Evolutionary conservation across 2,329 filamentous ascomycete genomes (phyloP), one percentile per base, ranked within the genome.

Genomic region (Mycogone perniciosa): DNA sequence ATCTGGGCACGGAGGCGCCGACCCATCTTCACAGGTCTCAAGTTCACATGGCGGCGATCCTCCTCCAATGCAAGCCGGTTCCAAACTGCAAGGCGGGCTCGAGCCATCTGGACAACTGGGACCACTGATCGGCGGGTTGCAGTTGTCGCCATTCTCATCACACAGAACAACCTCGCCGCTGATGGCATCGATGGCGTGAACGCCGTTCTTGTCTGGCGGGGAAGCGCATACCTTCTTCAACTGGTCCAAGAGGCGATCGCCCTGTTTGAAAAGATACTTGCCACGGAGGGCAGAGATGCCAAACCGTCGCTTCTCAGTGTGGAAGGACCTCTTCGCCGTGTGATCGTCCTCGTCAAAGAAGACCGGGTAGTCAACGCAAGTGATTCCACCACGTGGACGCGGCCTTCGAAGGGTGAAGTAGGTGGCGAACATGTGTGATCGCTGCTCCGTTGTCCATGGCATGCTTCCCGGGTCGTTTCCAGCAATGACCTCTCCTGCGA

Each of bases 371-470:
- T 44, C 26, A n/a, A 31, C 31, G 42, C 42, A 44, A 26, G 42
- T 44, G 31, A 44, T 44, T 31, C 42, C 42, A 10, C 42, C 42
- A 26, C 11, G 10, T 11, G 42, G 42, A 8, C 26, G 29, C 9
- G 27, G 30, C 31, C 42, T 8, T 13, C 42, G 27, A 7, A 44
- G 31, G n/a, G 42, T 44, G 6, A 44, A 44, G 42, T 44, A 44
- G 6, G 42, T 27, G 31, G 42, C 27, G n/a, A 44, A 44, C 42
- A 44, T 44, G 42, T 34, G 42, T 26, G 42, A 26, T 13, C 42
- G 27, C 42, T 44, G 42, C 11, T 44, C 42, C 27, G 42, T 44
- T 7, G 42, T 44, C 42, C 42, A 44, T 11, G 42, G 42, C 42
- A 44, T 44, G 1, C n/a, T 44, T 11, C 7, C 42, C 26, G 42